Evolutionary conservation across 2,329 filamentous ascomycete genomes (phyloP).

Genomic region (Aspergillus cejpii): DNA sequence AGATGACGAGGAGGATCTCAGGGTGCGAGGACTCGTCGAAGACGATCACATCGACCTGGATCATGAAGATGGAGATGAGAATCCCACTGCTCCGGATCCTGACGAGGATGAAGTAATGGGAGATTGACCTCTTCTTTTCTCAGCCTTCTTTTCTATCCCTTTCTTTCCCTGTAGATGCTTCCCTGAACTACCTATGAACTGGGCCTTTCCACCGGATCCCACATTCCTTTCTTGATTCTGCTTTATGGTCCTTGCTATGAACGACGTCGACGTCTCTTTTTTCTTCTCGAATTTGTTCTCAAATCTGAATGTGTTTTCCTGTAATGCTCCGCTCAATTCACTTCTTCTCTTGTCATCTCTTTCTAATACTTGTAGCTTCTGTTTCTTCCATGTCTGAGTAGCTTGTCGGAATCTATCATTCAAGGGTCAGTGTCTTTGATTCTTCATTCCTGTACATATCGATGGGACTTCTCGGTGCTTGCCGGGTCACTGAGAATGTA

Average conservation of each 20-base stretch:
- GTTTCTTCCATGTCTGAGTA: constrained; percentile 9
- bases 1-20: constrained; percentile 41
- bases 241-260: background rate
- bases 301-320: background rate
- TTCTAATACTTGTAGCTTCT: constrained; percentile 2
- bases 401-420: background rate
- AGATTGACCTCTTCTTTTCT: constrained; percentile 23
- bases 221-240: background rate
- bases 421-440: background rate
- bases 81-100: constrained; percentile 24
- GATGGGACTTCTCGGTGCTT: constrained; percentile 1
- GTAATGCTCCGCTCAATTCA: background rate
- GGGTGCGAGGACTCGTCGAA: constrained; percentile 31
- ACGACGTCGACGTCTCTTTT: background rate
- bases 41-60: constrained; percentile 42
- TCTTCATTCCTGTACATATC: constrained; percentile 9
- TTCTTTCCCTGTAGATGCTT: background rate
- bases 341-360: background rate
- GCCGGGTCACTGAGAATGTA: background rate
- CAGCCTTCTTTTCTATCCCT: too few relatives aligned
- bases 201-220: background rate
- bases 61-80: constrained; percentile 25
- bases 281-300: background rate
- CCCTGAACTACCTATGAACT: background rate
- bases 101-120: constrained; percentile 42